Percentiles rank a stretch among this genome's conserved stretches.
These are phyloP conservation scores for Massariosphaeria phaeospora DNA, from an alignment of 495 filamentous ascomycete genomes.

Conservation along the genomic window DNA sequence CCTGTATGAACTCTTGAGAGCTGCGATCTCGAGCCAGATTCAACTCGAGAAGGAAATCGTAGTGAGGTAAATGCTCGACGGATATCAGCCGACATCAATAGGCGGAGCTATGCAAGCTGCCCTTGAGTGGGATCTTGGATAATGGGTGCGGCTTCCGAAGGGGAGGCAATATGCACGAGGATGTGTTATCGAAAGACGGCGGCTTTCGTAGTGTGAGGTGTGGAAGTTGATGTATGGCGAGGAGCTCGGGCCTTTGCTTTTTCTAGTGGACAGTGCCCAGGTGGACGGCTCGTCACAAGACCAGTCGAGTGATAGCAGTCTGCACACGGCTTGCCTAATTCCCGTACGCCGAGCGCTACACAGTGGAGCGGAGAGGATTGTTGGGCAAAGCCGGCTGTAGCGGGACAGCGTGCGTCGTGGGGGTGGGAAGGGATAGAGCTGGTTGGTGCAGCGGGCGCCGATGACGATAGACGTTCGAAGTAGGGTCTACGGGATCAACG, in stretches of 20 bases:
- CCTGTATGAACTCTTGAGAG: conserved; percentile 68
- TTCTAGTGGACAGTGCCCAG: too few species aligned
- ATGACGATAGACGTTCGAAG: conserved; percentile 20
- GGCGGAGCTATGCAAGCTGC: conserved; percentile 21
- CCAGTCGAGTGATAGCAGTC: conserved; percentile 19
- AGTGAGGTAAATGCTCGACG: conserved; percentile 64
- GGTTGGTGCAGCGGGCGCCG: conserved; percentile 10
- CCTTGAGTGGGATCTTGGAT: conserved; percentile 20
- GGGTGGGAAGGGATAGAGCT: conserved; percentile 13
- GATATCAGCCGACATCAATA: conserved; percentile 75
- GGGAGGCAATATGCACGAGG: conserved; percentile 5
- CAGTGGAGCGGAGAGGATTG: conserved; percentile 14
- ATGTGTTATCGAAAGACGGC: too few species aligned
- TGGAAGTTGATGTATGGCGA: conserved; percentile 26
- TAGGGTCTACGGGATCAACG: conserved; percentile 16
- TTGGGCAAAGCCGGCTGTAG: conserved; percentile 21
- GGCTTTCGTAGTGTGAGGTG: too few species aligned
- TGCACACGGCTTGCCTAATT: conserved; percentile 26
- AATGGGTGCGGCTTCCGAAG: conserved; percentile 18
- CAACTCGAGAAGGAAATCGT: conserved; percentile 64
- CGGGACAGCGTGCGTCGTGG: conserved; percentile 29
- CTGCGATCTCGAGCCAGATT: conserved; percentile 67
- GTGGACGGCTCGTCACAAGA: conserved; percentile 25
- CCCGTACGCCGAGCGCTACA: conserved; percentile 20
- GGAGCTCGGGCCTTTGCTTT: conserved; percentile 20